These are phyloP conservation scores for Schrenkiella parvula DNA, from an alignment of 345 rosid species.

Conservation along the genomic window DNA sequence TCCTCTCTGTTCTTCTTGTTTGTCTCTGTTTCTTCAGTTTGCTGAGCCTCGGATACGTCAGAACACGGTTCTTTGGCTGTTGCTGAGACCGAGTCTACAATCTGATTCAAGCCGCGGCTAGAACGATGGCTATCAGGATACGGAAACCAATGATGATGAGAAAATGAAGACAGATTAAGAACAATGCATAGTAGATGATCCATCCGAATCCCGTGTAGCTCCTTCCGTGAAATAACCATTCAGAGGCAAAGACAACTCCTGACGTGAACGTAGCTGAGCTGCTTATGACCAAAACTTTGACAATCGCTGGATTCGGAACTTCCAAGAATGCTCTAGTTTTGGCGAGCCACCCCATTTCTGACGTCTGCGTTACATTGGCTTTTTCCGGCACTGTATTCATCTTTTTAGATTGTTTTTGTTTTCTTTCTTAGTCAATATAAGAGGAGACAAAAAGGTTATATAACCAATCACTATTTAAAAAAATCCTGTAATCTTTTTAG, in stretches of 20 bases:
- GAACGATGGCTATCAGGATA: neutral
- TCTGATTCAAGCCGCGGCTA: neutral
- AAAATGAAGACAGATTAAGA: constrained; percentile 17
- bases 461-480: neutral
- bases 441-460: neutral
- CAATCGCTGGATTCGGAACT: constrained; percentile 18
- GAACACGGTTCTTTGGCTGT: neutral
- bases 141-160: constrained; percentile 11
- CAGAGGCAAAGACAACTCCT: constrained; percentile 23
- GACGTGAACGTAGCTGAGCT: constrained; percentile 11
- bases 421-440: too few species aligned
- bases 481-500: neutral
- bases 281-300: constrained; percentile 20
- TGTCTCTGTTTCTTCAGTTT: neutral
- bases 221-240: constrained; percentile 32
- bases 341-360: neutral
- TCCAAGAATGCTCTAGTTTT: neutral
- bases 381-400: neutral
- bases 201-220: constrained; percentile 16
- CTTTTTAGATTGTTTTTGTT: neutral
- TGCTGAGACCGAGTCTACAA: neutral
- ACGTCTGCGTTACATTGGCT: neutral
- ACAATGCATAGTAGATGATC: constrained; percentile 27
- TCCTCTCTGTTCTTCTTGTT: neutral
- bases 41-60: neutral